phyloP scores from a whole-genome alignment of 768 basidiomycete genomes.

The Termitomyces titanicus region DNA sequence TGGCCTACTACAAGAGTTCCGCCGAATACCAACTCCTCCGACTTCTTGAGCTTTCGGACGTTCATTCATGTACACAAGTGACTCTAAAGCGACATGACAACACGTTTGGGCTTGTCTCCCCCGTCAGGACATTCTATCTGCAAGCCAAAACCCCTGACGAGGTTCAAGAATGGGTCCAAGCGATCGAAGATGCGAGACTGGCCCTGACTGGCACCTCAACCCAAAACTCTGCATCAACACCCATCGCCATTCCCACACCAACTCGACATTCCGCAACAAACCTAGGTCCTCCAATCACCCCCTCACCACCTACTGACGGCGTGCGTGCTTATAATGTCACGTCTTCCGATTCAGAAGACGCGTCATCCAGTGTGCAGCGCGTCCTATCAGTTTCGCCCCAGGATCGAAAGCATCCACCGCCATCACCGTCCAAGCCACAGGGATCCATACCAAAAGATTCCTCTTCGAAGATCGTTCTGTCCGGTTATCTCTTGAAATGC shows the following conservation, averaged over 20 bases:
- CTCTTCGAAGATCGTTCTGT: constrained; percentile 72
- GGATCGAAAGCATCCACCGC: constrained; percentile 32
- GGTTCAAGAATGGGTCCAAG: constrained; percentile 77
- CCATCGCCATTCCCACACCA: constrained; percentile 49
- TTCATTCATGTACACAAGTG: constrained; percentile 88
- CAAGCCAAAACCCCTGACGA: constrained; percentile 73
- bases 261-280: constrained; percentile 23
- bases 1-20: constrained; percentile 95
- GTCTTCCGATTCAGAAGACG: constrained; percentile 80
- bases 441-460: constrained; percentile 43
- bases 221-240: constrained; percentile 47
- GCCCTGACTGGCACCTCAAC: constrained; percentile 61
- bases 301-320: constrained; percentile 44
- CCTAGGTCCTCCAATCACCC: constrained; percentile 35
- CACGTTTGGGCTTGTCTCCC: constrained; percentile 90
- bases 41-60: constrained; percentile 80
- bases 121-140: constrained; percentile 87
- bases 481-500: constrained; percentile 96
- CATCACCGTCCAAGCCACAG: constrained; percentile 42
- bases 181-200: constrained; percentile 74
- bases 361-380: constrained; percentile 42
- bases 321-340: constrained; percentile 50
- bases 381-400: constrained; percentile 44
- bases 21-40: constrained; percentile 92
- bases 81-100: constrained; percentile 85